phyloP scores from a whole-genome alignment of 768 basidiomycete species.

The Termitomyces sp. region DNA sequence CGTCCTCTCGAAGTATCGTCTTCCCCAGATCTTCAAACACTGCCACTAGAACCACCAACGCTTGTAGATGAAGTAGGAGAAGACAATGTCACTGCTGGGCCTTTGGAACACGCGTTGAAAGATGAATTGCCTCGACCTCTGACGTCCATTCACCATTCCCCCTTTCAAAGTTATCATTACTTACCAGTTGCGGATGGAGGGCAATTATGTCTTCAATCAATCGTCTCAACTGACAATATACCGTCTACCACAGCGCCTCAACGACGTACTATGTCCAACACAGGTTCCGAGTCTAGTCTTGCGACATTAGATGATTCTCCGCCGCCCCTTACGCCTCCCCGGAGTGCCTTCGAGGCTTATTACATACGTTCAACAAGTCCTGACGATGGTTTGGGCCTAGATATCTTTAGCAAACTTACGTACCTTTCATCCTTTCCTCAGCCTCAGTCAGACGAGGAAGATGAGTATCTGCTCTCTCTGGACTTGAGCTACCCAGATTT shows the following conservation, averaged over 20 bases:
- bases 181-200: background rate
- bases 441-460: conserved; percentile 10
- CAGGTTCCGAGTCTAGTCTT: conserved; percentile 7
- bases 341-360: background rate
- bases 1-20: background rate
- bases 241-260: background rate
- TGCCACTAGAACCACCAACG: background rate
- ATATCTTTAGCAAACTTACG: conserved; percentile 7
- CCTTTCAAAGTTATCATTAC: background rate
- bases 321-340: conserved; percentile 9
- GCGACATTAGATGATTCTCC: conserved; percentile 13
- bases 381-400: background rate
- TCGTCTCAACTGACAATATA: background rate
- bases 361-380: conserved; percentile 13
- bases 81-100: background rate
- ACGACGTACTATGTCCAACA: background rate
- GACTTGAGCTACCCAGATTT: conserved; percentile 14
- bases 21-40: background rate
- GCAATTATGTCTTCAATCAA: background rate
- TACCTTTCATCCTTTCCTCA: conserved; percentile 8
- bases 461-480: conserved; percentile 14
- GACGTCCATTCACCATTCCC: background rate
- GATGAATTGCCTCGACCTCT: background rate
- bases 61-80: background rate
- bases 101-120: background rate